Evolutionary conservation across 306 rosid genomes (phyloP).

Genomic region (Clitoria ternatea): DNA sequence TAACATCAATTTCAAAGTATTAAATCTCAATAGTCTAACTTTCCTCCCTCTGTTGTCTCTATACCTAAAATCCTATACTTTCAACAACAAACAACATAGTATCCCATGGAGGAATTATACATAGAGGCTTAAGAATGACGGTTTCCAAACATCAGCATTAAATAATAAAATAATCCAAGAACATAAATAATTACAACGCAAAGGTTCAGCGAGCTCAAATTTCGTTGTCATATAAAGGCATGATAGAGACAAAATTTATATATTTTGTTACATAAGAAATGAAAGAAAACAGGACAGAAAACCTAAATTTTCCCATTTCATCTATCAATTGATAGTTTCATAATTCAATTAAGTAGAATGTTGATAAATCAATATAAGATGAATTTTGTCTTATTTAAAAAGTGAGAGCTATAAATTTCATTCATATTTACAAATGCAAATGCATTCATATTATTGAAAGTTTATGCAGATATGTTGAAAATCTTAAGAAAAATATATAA

Average conservation of each 20-base stretch:
- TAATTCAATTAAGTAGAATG: conserved; percentile 8
- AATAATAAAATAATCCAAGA: neutral
- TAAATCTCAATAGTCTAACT: neutral
- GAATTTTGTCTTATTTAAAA: neutral
- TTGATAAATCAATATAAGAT: conserved; percentile 2
- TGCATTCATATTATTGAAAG: neutral
- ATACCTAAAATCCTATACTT: neutral
- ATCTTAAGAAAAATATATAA: neutral
- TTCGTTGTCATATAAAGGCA: neutral
- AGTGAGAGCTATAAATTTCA: neutral
- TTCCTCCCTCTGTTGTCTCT: neutral
- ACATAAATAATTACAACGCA: neutral
- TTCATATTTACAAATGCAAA: conserved; percentile 12
- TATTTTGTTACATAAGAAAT: neutral
- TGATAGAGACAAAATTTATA: neutral
- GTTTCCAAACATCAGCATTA: neutral
- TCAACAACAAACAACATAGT: neutral
- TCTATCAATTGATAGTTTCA: conserved; percentile 10
- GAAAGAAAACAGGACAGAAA: conserved; percentile 3
- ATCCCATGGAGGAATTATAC: neutral
- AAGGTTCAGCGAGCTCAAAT: conserved; percentile 7
- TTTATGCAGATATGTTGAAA: neutral
- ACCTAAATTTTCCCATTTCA: neutral
- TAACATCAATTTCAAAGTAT: neutral
- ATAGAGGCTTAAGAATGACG: neutral